phyloP scores from a whole-genome alignment of 371 early-diverging fungal species.

The Rhizopus stolonifer region DNA sequence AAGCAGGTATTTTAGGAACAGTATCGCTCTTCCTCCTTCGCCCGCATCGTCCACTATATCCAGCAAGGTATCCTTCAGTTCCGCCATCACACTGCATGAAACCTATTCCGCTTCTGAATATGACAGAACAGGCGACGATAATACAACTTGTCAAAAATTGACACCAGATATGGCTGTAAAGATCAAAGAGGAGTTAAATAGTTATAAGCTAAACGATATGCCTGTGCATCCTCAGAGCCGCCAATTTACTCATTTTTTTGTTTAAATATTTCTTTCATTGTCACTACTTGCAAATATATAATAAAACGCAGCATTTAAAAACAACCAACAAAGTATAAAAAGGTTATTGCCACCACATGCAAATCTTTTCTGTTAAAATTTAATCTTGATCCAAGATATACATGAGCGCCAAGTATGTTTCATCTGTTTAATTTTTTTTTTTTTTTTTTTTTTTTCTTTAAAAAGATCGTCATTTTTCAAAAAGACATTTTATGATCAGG shows the following conservation, averaged over 20 bases:
- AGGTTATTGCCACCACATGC: too few relatives aligned
- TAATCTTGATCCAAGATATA: too few relatives aligned
- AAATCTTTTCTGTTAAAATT: too few relatives aligned
- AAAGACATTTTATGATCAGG: too few relatives aligned
- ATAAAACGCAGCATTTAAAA: too few relatives aligned
- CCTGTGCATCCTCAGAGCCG: slow-evolving; percentile 71
- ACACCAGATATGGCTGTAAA: slow-evolving; percentile 64
- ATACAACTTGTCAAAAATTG: slow-evolving; percentile 59
- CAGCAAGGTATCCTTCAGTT: slow-evolving; percentile 15
- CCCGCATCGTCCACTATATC: slow-evolving; percentile 23
- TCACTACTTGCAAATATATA: too few relatives aligned
- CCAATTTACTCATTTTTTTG: slow-evolving; percentile 71
- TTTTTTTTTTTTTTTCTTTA: too few relatives aligned
- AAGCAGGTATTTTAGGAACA: neutral
- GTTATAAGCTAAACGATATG: slow-evolving; percentile 76
- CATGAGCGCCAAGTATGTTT: too few relatives aligned
- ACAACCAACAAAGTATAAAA: too few relatives aligned
- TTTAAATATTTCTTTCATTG: slow-evolving; percentile 40
- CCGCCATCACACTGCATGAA: slow-evolving; percentile 36
- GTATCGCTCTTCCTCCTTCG: slow-evolving; percentile 8
- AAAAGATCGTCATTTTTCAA: too few relatives aligned
- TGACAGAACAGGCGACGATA: slow-evolving; percentile 65
- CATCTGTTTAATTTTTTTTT: neutral
- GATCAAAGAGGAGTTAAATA: slow-evolving; percentile 76
- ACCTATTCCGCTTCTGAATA: slow-evolving; percentile 67